Evolutionary conservation across 306 rosid species (phyloP).

Genomic region (Quercus suber): DNA sequence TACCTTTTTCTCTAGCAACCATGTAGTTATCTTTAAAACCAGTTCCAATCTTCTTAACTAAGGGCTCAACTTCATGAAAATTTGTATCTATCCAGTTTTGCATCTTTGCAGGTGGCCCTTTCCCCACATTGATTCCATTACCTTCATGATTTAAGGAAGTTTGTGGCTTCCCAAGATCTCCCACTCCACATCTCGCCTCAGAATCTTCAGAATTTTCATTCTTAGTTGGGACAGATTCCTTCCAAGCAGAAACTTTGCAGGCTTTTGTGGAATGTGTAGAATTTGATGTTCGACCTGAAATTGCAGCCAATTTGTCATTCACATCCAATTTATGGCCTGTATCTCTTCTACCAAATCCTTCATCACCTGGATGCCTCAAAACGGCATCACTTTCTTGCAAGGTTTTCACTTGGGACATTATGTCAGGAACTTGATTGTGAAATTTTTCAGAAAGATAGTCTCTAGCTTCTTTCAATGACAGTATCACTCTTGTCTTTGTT

Average conservation of each 20-base stretch:
- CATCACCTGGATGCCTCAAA: conserved; percentile 31
- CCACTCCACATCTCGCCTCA: conserved; percentile 21
- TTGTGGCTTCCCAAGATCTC: conserved; percentile 32
- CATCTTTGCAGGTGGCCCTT: conserved; percentile 29
- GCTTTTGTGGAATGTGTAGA: conserved; percentile 32
- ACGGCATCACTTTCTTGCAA: conserved; percentile 28
- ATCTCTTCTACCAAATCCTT: conserved; percentile 21
- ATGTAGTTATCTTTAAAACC: conserved; percentile 78
- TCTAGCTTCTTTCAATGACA: conserved; percentile 84
- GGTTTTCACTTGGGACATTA: conserved; percentile 22
- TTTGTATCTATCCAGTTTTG: conserved; percentile 76
- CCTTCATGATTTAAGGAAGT: conserved; percentile 35
- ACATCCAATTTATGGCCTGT: conserved; percentile 22
- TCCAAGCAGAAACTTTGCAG: conserved; percentile 32
- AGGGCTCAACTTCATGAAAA: conserved; percentile 73
- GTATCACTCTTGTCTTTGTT: conserved; percentile 61
- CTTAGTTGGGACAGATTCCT: conserved; percentile 28
- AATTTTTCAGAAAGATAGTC: conserved; percentile 61
- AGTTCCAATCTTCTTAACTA: conserved; percentile 64
- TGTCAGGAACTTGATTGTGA: conserved; percentile 36
- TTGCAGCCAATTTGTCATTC: conserved; percentile 18
- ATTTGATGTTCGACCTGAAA: conserved; percentile 35
- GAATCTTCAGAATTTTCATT: conserved; percentile 27
- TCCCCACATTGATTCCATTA: conserved; percentile 28
- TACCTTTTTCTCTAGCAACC: conserved; percentile 65